Base-by-base conservation (phyloP, 2,329 filamentous ascomycete species). In the Trichoderma afroharzianum region DNA sequence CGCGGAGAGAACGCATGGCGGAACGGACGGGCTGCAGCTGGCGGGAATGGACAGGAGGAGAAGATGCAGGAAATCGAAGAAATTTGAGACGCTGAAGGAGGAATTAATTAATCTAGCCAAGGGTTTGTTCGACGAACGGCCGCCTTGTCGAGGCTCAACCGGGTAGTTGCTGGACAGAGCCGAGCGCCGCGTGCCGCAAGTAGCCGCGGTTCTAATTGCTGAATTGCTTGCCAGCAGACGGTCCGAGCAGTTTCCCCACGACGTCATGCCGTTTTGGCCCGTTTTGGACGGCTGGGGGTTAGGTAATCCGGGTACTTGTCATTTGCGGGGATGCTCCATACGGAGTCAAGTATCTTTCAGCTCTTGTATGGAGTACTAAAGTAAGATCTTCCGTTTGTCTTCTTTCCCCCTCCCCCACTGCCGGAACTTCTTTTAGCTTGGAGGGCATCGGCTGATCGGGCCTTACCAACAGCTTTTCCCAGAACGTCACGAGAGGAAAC, bases 1-100 rank as follows among this genome's bases (percentile, higher is more conserved):
- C 82, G 76, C 87, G 85, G 76, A 89, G 82, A 74, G 87, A 87
- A 77, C 87, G 86, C 88, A 90, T 90, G 30, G 75, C 81, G 78
- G 4, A 15, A 36, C 14, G 36, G 36, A 53, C 50, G 72, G 68
- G 53, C 62, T 67, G 33, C 68, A 36, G 63, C 67, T 63, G 24
- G 59, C 15, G 11, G 15, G 36, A 43, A 67, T 63, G 28, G 18
- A 32, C 28, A n/a, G 55, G 14, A 43, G 14, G 14, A 47, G 36
- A 14, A 47, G 36, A 14, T 30, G 30, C 24, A 43, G 21, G 32
- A 39, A 39, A 5, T 67, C 50, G 33, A 39, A 12, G 7, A 9
- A 57, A 57, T 26, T 57, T n/a, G 15, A 43, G 47, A 30, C 67
- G 73, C 72, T 72, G 69, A 61, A 43, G 50, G 68, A 58, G 59